These are phyloP conservation scores for Ustilago esculenta DNA, from an alignment of 1,284 basidiomycete genomes.

Conservation along the genomic window DNA sequence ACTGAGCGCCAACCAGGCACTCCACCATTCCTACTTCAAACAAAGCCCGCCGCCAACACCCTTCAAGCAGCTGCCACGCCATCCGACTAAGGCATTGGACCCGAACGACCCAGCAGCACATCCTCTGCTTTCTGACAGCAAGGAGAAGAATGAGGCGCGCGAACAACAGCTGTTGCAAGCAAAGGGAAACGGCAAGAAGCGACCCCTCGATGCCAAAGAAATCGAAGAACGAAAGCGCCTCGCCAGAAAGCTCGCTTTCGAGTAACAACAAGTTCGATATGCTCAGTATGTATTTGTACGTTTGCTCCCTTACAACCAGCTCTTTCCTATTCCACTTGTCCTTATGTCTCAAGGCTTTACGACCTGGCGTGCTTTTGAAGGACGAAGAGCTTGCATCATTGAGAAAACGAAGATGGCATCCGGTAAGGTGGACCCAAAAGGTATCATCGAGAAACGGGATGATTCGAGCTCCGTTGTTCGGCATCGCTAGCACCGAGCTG, in stretches of 20 bases:
- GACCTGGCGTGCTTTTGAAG: no score
- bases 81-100: conserved; percentile 46
- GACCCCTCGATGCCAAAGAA: conserved; percentile 40
- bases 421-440: no score
- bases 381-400: no score
- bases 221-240: conserved; percentile 58
- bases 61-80: conserved; percentile 53
- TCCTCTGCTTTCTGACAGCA: conserved; percentile 48
- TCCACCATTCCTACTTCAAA: conserved; percentile 62
- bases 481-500: no score
- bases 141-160: conserved; percentile 47
- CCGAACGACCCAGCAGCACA: conserved; percentile 34
- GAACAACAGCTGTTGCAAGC: conserved; percentile 19
- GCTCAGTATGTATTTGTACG: conserved; percentile 13
- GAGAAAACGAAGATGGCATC: no score
- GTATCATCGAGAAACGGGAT: no score
- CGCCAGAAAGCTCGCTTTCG: conserved; percentile 56
- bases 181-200: conserved; percentile 31
- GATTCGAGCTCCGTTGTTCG: no score
- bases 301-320: no score
- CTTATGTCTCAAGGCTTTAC: no score
- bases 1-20: conserved; percentile 73
- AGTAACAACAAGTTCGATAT: conserved; percentile 1
- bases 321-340: no score
- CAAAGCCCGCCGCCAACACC: conserved; percentile 55